Evolutionary conservation across 2,329 filamentous ascomycete genomes (phyloP).

Genomic region (Aspergillus cejpii): DNA sequence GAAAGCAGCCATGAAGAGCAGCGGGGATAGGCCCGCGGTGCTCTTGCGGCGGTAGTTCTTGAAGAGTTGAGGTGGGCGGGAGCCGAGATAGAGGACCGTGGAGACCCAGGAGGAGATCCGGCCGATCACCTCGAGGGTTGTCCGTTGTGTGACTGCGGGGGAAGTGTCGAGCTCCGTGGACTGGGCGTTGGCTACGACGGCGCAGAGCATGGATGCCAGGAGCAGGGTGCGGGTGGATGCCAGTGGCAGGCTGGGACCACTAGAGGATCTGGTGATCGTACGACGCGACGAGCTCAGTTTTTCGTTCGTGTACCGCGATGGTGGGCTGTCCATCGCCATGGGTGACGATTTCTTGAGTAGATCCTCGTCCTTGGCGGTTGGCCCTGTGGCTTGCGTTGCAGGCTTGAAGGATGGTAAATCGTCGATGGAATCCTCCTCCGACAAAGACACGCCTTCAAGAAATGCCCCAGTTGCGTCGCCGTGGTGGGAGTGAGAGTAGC

Average conservation of each 20-base stretch:
- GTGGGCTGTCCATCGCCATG: conserved; percentile 18
- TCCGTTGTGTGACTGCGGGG: conserved; percentile 18
- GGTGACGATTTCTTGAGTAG: conserved; percentile 20
- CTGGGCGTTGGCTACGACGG: conserved; percentile 39
- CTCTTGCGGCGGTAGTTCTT: conserved; percentile 59
- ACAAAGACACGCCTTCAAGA: conserved; percentile 35
- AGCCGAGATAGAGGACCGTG: conserved; percentile 52
- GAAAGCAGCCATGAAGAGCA: conserved; percentile 61
- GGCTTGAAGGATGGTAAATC: conserved; percentile 15
- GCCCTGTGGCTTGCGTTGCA: conserved; percentile 8
- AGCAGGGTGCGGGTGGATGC: conserved; percentile 42
- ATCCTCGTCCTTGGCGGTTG: conserved; percentile 26
- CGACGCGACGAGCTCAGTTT: conserved; percentile 28
- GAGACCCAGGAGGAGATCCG: conserved; percentile 52
- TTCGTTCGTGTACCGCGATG: conserved; percentile 31
- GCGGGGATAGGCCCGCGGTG: conserved; percentile 56
- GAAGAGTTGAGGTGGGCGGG: conserved; percentile 58
- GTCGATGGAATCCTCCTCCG: conserved; percentile 25
- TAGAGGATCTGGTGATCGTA: conserved; percentile 23
- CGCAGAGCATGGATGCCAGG: conserved; percentile 41
- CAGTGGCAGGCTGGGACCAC: conserved; percentile 24
- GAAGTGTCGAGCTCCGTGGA: conserved; percentile 24
- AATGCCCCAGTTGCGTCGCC: conserved; percentile 25
- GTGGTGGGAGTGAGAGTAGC: conserved; percentile 23
- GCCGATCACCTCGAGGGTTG: conserved; percentile 42